phyloP scores from a whole-genome alignment of 352 stramenopile species.

The Pythium phragmiticola region DNA sequence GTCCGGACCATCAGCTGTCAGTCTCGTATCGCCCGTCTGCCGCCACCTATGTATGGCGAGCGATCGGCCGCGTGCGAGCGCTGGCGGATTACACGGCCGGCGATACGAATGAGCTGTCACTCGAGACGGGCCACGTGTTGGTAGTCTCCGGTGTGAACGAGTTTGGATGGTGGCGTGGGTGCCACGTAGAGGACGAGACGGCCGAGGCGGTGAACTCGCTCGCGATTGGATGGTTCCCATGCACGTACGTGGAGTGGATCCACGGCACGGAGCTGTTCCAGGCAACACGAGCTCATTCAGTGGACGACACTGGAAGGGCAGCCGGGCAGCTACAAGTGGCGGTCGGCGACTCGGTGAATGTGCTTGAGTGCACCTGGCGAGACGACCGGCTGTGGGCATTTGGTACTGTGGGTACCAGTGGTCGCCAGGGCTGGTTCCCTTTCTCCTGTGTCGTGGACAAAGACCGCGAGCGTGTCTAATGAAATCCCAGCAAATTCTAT shows the following conservation, averaged over 20 bases:
- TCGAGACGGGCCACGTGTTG: conserved; percentile 29
- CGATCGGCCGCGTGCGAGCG: conserved; percentile 32
- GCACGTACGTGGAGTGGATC: conserved; percentile 48
- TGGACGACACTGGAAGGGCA: neutral
- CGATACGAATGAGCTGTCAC: conserved; percentile 33
- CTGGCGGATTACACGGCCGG: conserved; percentile 33
- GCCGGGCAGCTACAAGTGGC: conserved; percentile 2
- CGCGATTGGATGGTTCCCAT: conserved; percentile 44
- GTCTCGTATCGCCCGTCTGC: conserved; percentile 9
- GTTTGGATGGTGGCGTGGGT: conserved; percentile 46
- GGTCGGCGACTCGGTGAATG: conserved; percentile 17
- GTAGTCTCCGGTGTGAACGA: conserved; percentile 38
- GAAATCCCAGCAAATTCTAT: neutral
- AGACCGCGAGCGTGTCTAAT: neutral
- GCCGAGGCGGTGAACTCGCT: neutral
- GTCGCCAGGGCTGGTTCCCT: conserved; percentile 29
- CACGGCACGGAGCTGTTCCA: conserved; percentile 3
- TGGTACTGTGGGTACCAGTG: conserved; percentile 1
- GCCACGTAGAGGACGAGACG: neutral
- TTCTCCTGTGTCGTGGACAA: conserved; percentile 25
- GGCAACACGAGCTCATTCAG: neutral
- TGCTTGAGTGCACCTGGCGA: conserved; percentile 29
- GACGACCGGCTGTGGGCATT: conserved; percentile 26
- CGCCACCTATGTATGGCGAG: neutral
- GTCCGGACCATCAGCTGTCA: neutral